A percentile compares a stretch with the other conserved stretches of the same genome.
phyloP scores from a whole-genome alignment of 768 basidiomycete species.

The Panus rudis region DNA sequence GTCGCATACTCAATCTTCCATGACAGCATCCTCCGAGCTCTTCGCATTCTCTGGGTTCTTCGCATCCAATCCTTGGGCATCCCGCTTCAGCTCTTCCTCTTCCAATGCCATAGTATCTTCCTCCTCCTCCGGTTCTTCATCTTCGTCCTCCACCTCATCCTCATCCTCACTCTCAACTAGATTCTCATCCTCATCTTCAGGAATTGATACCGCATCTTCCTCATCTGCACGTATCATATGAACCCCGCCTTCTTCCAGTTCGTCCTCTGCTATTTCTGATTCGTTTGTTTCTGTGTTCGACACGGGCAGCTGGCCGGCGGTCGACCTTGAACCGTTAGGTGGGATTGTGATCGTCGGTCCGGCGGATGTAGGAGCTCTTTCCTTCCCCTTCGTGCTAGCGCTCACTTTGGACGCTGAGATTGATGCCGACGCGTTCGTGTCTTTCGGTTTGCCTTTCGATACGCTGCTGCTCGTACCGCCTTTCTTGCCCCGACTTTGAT shows the following conservation, averaged over 20 bases:
- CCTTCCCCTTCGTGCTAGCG: constrained; percentile 32
- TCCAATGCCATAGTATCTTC: constrained; percentile 39
- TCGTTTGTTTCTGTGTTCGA: constrained; percentile 4
- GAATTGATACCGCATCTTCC: constrained; percentile 21
- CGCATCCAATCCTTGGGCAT: constrained; percentile 34
- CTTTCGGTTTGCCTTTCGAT: constrained; percentile 20
- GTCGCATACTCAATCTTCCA: no score
- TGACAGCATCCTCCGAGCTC: no score
- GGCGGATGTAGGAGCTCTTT: no score
- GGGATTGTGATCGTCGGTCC: constrained; percentile 7
- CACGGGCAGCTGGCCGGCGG: constrained; percentile 14
- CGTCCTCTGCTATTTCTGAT: constrained; percentile 12
- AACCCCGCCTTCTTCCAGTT: constrained; percentile 1
- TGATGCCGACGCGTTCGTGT: constrained; percentile 20
- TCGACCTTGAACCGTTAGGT: constrained; percentile 23
- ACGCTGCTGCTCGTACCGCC: constrained; percentile 23
- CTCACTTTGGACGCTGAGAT: no score
- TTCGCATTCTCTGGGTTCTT: no score
- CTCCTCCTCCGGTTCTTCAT: constrained; percentile 32
- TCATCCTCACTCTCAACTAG: constrained; percentile 29
- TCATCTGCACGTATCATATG: constrained; percentile 21
- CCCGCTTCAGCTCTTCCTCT: constrained; percentile 34
- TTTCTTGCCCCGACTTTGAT: constrained; percentile 56
- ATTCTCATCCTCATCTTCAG: constrained; percentile 28
- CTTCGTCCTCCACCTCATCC: constrained; percentile 26